Evolutionary conservation across 441 rosid genomes (phyloP).

Genomic region (Erodium chrysanthum): DNA sequence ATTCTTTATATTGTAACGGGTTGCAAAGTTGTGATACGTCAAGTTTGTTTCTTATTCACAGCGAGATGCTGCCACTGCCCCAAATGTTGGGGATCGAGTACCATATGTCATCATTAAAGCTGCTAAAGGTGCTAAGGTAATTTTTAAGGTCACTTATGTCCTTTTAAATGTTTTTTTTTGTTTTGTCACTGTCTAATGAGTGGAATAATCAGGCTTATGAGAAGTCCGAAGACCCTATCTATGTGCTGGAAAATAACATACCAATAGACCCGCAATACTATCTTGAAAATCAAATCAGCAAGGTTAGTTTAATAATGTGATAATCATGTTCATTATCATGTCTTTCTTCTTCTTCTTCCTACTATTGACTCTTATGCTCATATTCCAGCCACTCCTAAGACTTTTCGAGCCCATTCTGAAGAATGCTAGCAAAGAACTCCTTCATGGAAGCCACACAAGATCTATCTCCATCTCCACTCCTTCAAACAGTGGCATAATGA

Average conservation of each 20-base stretch:
- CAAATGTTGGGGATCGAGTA: constrained; percentile 97
- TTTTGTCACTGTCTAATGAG: constrained; percentile 2
- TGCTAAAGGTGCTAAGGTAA: constrained; percentile 96
- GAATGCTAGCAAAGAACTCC: constrained; percentile 93
- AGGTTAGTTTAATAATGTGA: constrained; percentile 38
- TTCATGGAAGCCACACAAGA: constrained; percentile 84
- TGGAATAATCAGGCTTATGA: constrained; percentile 70
- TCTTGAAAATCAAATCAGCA: constrained; percentile 90
- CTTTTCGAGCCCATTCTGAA: constrained; percentile 92
- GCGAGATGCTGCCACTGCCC: constrained; percentile 98
- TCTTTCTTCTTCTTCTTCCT: constrained; percentile 9
- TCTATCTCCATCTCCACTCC: constrained; percentile 86
- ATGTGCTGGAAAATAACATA: constrained; percentile 80
- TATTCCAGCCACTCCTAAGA: constrained; percentile 77
- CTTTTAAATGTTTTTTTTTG: not conserved
- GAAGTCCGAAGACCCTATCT: constrained; percentile 92
- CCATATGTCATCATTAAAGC: constrained; percentile 89
- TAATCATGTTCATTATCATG: not conserved
- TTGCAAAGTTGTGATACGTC: no score
- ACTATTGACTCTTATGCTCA: constrained; percentile 14
- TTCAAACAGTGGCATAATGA: constrained; percentile 88
- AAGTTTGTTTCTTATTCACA: constrained; percentile 28
- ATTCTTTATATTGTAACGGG: no score
- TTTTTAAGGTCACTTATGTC: constrained; percentile 11
- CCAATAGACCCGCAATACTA: constrained; percentile 91